Percentiles rank a stretch among this genome's conserved stretches.
Evolutionary conservation across 2,329 filamentous ascomycete species (phyloP).

Genomic region (Sporothrix humicola): DNA sequence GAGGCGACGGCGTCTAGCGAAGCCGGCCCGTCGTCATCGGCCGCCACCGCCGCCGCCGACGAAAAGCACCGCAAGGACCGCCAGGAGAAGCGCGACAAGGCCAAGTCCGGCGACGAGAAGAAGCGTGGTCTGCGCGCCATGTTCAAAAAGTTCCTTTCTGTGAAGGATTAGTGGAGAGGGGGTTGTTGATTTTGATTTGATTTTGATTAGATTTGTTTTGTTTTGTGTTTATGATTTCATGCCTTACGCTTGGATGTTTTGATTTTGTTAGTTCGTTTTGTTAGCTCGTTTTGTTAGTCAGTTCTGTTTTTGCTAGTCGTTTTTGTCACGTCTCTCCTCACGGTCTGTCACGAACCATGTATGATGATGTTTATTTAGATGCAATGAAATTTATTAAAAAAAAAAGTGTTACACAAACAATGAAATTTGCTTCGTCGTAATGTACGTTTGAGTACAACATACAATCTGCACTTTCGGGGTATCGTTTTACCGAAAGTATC

Average conservation of each 20-base stretch:
- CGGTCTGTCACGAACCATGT: constrained; percentile 24
- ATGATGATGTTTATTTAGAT: constrained; percentile 11
- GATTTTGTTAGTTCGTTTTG: not conserved
- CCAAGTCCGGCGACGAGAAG: constrained; percentile 35
- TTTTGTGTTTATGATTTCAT: not conserved
- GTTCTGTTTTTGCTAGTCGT: not conserved
- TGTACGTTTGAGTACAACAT: too few relatives aligned
- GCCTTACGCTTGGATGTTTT: constrained; percentile 3
- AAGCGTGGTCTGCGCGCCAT: constrained; percentile 36
- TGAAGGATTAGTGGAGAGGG: constrained; percentile 8
- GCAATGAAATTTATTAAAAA: not conserved
- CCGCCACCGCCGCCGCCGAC: constrained; percentile 12
- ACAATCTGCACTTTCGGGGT: too few relatives aligned
- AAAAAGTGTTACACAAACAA: too few relatives aligned
- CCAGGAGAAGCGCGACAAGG: constrained; percentile 37
- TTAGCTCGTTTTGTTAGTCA: not conserved
- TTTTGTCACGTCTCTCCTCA: not conserved
- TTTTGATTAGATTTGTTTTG: not conserved
- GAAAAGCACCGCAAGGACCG: constrained; percentile 39
- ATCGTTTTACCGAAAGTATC: too few relatives aligned
- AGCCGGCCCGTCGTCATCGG: not conserved
- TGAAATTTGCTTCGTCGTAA: too few relatives aligned
- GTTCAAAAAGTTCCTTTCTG: constrained; percentile 36
- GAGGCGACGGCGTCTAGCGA: constrained; percentile 26
- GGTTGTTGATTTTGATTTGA: not conserved